Evolutionary conservation across 805 yeast genomes (phyloP).

Genomic region (Lachancea quebecensis): DNA sequence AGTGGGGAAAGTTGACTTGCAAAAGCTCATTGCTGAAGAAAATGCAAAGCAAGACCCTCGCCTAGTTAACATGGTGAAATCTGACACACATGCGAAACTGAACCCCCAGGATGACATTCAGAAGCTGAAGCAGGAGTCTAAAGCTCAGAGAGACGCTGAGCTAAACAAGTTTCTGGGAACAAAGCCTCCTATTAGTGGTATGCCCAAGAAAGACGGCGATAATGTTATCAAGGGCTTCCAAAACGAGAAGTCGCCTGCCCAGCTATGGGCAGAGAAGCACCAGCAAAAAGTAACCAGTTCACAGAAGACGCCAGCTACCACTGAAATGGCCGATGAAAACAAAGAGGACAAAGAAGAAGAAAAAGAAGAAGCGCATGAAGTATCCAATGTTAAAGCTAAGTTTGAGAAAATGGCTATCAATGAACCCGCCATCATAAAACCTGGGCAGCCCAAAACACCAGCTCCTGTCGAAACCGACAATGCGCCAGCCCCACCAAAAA

Average conservation of each 20-base stretch:
- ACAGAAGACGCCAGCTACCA: neutral
- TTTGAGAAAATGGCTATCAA: constrained; percentile 28
- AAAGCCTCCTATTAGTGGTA: constrained; percentile 26
- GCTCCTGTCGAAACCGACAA: constrained; percentile 17
- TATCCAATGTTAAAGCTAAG: constrained; percentile 33
- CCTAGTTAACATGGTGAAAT: constrained; percentile 23
- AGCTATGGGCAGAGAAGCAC: constrained; percentile 87
- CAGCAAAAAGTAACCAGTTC: constrained; percentile 23
- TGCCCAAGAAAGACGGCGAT: constrained; percentile 22
- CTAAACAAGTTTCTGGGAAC: constrained; percentile 31
- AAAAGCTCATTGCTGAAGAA: constrained; percentile 38
- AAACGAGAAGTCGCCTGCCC: constrained; percentile 89
- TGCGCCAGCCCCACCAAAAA: constrained; percentile 10
- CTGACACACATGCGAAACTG: constrained; percentile 16
- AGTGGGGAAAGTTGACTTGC: constrained; percentile 51
- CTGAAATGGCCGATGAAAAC: constrained; percentile 27
- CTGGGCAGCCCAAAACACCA: constrained; percentile 15
- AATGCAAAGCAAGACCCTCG: constrained; percentile 39
- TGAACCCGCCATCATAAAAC: constrained; percentile 27
- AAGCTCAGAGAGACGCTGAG: constrained; percentile 32
- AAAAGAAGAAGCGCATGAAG: constrained; percentile 21
- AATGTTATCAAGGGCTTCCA: constrained; percentile 54
- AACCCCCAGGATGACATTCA: constrained; percentile 31
- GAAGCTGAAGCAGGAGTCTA: constrained; percentile 32
- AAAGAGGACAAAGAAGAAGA: constrained; percentile 18